Base-by-base conservation (phyloP, 768 basidiomycete genomes). In the Hysterangium stoloniferum region DNA sequence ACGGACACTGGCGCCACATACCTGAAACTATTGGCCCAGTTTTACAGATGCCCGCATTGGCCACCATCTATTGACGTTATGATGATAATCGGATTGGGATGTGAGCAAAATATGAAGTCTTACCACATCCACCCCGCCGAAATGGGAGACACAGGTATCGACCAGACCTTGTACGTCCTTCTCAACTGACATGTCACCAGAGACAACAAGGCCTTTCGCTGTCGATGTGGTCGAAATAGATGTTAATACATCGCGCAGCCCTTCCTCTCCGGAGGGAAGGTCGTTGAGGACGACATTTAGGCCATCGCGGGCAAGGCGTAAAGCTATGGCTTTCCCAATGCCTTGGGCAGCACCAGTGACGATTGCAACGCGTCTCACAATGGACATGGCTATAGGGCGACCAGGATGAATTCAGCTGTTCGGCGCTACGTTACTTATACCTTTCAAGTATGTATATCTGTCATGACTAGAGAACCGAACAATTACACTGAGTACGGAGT, bases 261-360 rank as follows among this genome's bases (percentile, higher is more conserved):
- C 49, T 11, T 38, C n/a, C 17, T 22, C 48, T 32, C 46, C 28
- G 5, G 24, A 34, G 2, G 57, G 48, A 46, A 74, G 58, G 52
- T 76, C 78, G 19, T 72, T 76, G 40, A 77, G 54, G n/a, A 67
- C 70, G 35, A 78, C 56, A 41, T 74, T 64, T 55, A 67, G 71
- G 4, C 77, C 76, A 47, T 74, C 76, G 9, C 58, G 51, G 17
- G 76, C 72, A 9, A 79, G 69, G 4, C 73, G 68, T 4, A 68
- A 53, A 6, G 74, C 72, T 34, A 78, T 72, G 29, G 70, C 72
- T 32, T 66, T 65, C 1, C 77, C 77, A 12, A 78, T 75, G 20
- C 77, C 78, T 43, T 67, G 69, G 2, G 66, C 65, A 9, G 66
- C 67, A 22, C 74, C 76, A 0, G 74, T 75, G 31, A 77, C 62